These are phyloP conservation scores for Kuraishia ogatae DNA, from an alignment of 805 yeast genomes.

Conservation along the genomic window DNA sequence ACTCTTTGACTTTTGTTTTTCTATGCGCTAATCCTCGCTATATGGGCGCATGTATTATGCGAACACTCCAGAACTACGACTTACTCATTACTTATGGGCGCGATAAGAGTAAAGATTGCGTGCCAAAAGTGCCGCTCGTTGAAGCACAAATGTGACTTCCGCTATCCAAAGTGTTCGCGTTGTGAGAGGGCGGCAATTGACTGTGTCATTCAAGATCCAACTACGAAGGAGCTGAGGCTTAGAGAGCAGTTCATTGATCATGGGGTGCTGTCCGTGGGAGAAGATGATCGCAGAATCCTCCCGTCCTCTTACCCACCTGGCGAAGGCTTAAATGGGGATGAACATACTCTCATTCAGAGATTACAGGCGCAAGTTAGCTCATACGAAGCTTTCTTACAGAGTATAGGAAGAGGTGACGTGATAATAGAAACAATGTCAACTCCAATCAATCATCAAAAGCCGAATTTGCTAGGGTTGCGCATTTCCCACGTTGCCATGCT, in stretches of 20 bases:
- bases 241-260: neutral
- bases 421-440: neutral
- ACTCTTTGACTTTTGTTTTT: neutral
- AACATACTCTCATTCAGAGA: neutral
- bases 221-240: slow-evolving; percentile 6
- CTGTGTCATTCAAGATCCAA: slow-evolving; percentile 13
- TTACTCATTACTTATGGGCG: slow-evolving; percentile 4
- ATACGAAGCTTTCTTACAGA: neutral
- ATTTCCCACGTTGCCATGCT: slow-evolving; percentile 10
- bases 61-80: neutral
- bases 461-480: neutral
- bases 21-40: neutral
- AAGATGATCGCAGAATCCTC: neutral
- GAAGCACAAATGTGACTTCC: slow-evolving; percentile 15
- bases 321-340: neutral
- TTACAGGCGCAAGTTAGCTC: neutral
- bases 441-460: neutral
- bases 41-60: neutral
- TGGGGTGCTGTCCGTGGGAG: neutral
- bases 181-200: slow-evolving; percentile 11
- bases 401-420: neutral
- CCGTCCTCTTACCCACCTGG: neutral
- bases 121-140: slow-evolving; percentile 16
- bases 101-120: slow-evolving; percentile 10
- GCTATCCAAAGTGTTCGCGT: slow-evolving; percentile 14